A percentile compares a stretch with the other conserved stretches of the same genome.
Conservation (phyloP, 371 early-diverging fungal species). For the Mucor circinelloides region DNA sequence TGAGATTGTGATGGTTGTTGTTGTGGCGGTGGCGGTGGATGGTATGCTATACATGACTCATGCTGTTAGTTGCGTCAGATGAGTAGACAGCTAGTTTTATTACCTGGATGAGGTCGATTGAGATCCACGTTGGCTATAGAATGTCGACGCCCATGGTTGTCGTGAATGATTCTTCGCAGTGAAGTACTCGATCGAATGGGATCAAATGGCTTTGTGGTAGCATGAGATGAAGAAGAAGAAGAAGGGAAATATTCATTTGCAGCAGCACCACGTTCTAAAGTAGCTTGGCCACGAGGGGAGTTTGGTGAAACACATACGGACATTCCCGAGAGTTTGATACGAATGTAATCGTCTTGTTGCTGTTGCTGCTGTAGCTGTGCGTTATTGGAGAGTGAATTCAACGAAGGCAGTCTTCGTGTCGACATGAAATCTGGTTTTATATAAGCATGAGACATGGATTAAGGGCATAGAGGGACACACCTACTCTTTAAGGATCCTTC, state of each 20-base stretch:
- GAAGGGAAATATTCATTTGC: constrained; percentile 3
- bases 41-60: background rate
- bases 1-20: background rate
- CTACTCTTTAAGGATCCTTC: constrained; percentile 6
- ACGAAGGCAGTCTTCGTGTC: constrained; percentile 4
- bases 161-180: background rate
- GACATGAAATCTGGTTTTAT: background rate
- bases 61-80: background rate
- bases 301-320: constrained; percentile 19
- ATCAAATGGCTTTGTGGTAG: background rate
- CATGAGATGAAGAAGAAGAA: background rate
- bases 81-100: background rate
- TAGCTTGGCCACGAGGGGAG: constrained; percentile 9
- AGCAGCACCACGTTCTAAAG: constrained; percentile 8
- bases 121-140: constrained; percentile 14
- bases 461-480: background rate
- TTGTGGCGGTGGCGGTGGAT: background rate
- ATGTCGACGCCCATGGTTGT: constrained; percentile 2
- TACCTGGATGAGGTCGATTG: background rate
- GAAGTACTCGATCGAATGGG: constrained; percentile 2
- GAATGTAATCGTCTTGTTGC: constrained; percentile 12
- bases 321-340: constrained; percentile 16
- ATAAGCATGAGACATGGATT: background rate
- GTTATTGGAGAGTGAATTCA: background rate
- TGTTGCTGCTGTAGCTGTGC: background rate